Percentiles rank a stretch among this genome's conserved stretches.
These are phyloP conservation scores for Monosporascus sp. DNA, from an alignment of 2,329 filamentous ascomycete genomes.

Conservation along the genomic window DNA sequence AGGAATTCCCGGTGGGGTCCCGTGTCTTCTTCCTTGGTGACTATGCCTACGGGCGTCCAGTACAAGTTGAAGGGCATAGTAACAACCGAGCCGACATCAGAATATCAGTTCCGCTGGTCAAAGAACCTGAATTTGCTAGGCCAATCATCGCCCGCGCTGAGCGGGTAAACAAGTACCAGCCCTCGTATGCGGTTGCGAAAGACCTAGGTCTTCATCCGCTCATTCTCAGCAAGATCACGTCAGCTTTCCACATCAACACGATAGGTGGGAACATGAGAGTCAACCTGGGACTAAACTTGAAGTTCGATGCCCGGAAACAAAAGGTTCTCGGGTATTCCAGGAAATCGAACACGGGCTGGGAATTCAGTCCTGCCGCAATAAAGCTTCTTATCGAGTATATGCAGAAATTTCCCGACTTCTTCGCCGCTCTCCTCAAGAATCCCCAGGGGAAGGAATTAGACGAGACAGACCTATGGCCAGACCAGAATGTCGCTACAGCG, in stretches of 20 bases:
- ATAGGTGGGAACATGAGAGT: conserved; percentile 71
- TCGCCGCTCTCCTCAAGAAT: conserved; percentile 79
- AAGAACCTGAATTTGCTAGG: conserved; percentile 76
- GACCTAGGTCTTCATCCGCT: conserved; percentile 77
- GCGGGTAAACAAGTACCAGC: conserved; percentile 67
- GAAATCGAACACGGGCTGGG: conserved; percentile 83
- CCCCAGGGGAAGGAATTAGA: conserved; percentile 78
- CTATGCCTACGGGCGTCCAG: conserved; percentile 82
- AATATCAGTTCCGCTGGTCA: conserved; percentile 65
- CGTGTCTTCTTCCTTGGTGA: conserved; percentile 92
- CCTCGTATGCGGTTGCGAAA: conserved; percentile 83
- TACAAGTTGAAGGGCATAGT: conserved; percentile 73
- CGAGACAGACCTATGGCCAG: conserved; percentile 81
- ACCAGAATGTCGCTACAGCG: conserved; percentile 62
- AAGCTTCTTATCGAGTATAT: conserved; percentile 82
- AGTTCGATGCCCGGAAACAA: conserved; percentile 91
- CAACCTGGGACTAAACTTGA: conserved; percentile 91
- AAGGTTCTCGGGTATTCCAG: conserved; percentile 96
- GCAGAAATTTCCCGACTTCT: conserved; percentile 91
- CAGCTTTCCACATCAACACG: conserved; percentile 76
- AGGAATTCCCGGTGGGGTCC: conserved; percentile 82
- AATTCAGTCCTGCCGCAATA: conserved; percentile 84
- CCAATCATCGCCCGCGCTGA: conserved; percentile 68
- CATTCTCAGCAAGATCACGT: conserved; percentile 91
- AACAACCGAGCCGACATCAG: conserved; percentile 72